phyloP scores from a whole-genome alignment of 2,329 filamentous ascomycete genomes.

The Neofusicoccum laricinum region DNA sequence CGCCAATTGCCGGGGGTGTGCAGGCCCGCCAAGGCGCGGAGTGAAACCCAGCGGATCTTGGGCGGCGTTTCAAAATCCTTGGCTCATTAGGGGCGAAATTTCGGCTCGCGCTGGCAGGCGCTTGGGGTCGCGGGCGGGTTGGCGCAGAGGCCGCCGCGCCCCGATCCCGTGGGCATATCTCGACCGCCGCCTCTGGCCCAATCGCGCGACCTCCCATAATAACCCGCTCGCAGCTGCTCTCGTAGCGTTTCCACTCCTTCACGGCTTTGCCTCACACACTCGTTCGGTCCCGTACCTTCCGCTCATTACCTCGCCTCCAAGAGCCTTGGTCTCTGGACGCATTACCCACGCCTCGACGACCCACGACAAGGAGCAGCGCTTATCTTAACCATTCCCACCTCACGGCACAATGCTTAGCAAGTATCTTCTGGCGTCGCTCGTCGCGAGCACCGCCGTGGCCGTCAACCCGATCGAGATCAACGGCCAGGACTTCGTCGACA shows the following conservation, averaged over 20 bases:
- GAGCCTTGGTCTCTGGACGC: slow-evolving; percentile 6
- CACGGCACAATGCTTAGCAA: slow-evolving; percentile 9
- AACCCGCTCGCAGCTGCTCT: slow-evolving; percentile 6
- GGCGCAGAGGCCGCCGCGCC: slow-evolving; percentile 1
- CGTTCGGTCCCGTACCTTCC: slow-evolving; percentile 10
- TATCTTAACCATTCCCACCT: neutral
- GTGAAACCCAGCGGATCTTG: slow-evolving; percentile 11
- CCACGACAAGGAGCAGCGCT: slow-evolving; percentile 3
- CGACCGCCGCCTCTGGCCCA: slow-evolving; percentile 5
- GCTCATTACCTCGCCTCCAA: slow-evolving; percentile 9
- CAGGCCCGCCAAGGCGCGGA: slow-evolving; percentile 5
- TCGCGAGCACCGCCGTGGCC: slow-evolving; percentile 47
- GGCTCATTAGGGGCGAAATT: slow-evolving; percentile 16
- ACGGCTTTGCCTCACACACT: slow-evolving; percentile 10
- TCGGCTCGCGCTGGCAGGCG: slow-evolving; percentile 7
- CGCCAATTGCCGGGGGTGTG: neutral
- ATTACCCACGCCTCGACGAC: neutral
- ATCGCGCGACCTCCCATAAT: slow-evolving; percentile 2
- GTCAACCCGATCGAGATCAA: slow-evolving; percentile 56
- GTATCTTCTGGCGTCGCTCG: slow-evolving; percentile 13
- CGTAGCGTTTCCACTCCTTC: slow-evolving; percentile 1
- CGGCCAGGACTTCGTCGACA: slow-evolving; percentile 62
- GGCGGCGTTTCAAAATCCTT: slow-evolving; percentile 11
- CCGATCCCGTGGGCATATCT: slow-evolving; percentile 6
- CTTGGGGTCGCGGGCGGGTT: neutral